Conservation (phyloP, 2,329 filamentous ascomycete genomes). For the Aspergillus ochraceus region DNA sequence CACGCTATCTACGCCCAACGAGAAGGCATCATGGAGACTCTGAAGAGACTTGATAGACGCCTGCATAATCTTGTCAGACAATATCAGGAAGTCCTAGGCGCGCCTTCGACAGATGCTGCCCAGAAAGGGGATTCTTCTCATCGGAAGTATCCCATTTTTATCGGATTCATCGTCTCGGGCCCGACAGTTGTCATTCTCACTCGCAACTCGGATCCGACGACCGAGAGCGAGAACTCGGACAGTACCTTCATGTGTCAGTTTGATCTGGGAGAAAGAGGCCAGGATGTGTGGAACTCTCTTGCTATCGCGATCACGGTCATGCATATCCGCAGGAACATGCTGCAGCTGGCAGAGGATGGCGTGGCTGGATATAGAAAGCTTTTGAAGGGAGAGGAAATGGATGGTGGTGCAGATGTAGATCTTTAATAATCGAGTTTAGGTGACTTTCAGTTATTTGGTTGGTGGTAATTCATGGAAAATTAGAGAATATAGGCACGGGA, state of each 20-base stretch:
- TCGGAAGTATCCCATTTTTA: constrained; percentile 49
- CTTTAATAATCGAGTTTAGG: not conserved
- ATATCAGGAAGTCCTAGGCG: constrained; percentile 38
- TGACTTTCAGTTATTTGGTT: not conserved
- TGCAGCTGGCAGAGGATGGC: constrained; percentile 42
- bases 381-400: not conserved
- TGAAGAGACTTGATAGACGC: constrained; percentile 45
- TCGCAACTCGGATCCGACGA: constrained; percentile 44
- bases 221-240: constrained; percentile 15
- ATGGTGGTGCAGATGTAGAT: constrained; percentile 14
- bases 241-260: constrained; percentile 50
- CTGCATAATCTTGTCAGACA: constrained; percentile 45
- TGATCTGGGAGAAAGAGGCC: constrained; percentile 52
- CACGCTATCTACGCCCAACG: constrained; percentile 47
- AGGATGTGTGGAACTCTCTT: constrained; percentile 62
- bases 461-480: too few relatives aligned
- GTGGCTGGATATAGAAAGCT: constrained; percentile 16
- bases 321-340: constrained; percentile 53
- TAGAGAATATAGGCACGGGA: too few relatives aligned
- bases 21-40: constrained; percentile 38
- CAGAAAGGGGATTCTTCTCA: not conserved
- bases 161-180: constrained; percentile 55
- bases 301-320: constrained; percentile 57
- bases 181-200: constrained; percentile 55
- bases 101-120: not conserved